Conservation (phyloP, 2,329 filamentous ascomycete species). For the Botrytis medusae region DNA sequence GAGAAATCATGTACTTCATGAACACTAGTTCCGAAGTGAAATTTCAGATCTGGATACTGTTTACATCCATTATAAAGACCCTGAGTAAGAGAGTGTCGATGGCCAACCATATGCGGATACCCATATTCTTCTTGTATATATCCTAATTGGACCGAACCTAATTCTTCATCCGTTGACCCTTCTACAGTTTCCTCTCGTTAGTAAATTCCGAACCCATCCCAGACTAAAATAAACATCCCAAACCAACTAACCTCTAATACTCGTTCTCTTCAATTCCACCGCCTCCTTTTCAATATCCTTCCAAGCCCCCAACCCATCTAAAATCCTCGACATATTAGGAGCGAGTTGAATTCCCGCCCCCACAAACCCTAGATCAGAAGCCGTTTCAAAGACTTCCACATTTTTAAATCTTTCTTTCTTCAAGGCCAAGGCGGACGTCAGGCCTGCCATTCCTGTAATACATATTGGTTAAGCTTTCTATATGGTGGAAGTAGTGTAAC, state of each 20-base stretch:
- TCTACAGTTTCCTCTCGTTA: slow-evolving; percentile 44
- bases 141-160: slow-evolving; percentile 67
- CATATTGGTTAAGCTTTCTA: background rate
- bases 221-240: background rate
- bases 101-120: slow-evolving; percentile 65
- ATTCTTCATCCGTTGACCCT: slow-evolving; percentile 65
- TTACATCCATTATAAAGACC: slow-evolving; percentile 69
- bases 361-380: slow-evolving; percentile 73
- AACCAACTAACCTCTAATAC: slow-evolving; percentile 57
- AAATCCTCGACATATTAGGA: slow-evolving; percentile 75
- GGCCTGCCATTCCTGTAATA: slow-evolving; percentile 69
- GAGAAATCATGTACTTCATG: slow-evolving; percentile 55
- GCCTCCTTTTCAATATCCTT: slow-evolving; percentile 68
- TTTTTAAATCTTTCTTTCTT: slow-evolving; percentile 73
- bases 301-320: slow-evolving; percentile 73
- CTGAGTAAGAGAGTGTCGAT: slow-evolving; percentile 70
- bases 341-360: slow-evolving; percentile 83
- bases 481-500: background rate
- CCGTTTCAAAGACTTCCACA: slow-evolving; percentile 72
- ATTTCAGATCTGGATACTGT: slow-evolving; percentile 60
- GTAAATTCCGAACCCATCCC: background rate
- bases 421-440: slow-evolving; percentile 69
- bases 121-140: slow-evolving; percentile 52
- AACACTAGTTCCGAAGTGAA: slow-evolving; percentile 63
- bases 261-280: slow-evolving; percentile 66